Evolutionary conservation across 2,329 filamentous ascomycete genomes (phyloP).

Genomic region (Cercospora brassicicola): DNA sequence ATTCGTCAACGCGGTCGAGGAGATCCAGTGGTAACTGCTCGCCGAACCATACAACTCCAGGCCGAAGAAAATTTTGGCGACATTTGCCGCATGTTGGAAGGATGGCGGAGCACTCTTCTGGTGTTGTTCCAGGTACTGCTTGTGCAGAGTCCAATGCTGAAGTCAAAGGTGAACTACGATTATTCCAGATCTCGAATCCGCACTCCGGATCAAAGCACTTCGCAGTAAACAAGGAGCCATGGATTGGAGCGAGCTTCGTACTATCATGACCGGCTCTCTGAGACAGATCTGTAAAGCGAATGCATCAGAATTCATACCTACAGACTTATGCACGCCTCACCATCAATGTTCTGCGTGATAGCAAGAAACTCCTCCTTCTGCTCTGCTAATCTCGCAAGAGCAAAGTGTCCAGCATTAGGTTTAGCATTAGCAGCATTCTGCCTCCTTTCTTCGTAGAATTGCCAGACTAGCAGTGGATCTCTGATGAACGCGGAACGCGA

Average conservation of each 20-base stretch:
- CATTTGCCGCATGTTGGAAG: neutral
- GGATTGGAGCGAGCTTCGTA: neutral
- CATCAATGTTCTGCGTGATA: slow-evolving; percentile 17
- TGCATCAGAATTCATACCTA: too few species aligned
- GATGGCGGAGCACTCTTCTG: neutral
- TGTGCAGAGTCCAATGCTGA: neutral
- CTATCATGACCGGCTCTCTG: slow-evolving; percentile 6
- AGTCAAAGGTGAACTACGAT: neutral
- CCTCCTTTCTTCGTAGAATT: neutral
- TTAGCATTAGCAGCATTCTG: neutral
- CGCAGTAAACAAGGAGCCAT: slow-evolving; percentile 1
- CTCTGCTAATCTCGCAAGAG: neutral
- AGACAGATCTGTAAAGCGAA: too few species aligned
- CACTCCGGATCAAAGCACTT: slow-evolving; percentile 5
- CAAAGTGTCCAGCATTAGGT: neutral
- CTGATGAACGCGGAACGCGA: neutral
- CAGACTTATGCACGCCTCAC: neutral
- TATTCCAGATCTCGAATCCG: neutral
- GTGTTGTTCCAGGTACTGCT: neutral
- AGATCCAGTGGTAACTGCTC: neutral
- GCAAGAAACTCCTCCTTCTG: slow-evolving; percentile 3
- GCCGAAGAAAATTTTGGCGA: neutral
- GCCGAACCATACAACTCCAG: neutral
- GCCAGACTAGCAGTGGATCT: neutral
- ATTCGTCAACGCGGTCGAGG: neutral